Base-by-base conservation (phyloP, 768 basidiomycete genomes). In the Lyophyllum decastes region DNA sequence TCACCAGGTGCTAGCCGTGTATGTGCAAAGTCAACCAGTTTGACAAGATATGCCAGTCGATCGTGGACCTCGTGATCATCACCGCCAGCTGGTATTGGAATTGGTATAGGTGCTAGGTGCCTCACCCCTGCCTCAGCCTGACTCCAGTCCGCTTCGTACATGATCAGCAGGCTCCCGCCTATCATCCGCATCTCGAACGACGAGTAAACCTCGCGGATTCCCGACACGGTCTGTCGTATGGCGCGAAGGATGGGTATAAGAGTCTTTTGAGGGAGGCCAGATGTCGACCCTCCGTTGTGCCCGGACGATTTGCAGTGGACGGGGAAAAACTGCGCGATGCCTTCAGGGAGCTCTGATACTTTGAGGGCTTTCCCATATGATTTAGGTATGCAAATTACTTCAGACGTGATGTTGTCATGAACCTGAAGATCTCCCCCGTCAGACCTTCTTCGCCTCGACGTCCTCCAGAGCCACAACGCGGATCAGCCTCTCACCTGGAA, bases 21-120 rank as follows among this genome's bases (percentile, higher is more conserved):
- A 70, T 98, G 95, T 3, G 94, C 95, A 70, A 98, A 98, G 74
- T 98, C 96, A 61, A 98, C 97, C 62, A 96, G 72, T 60, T 87
- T 88, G 54, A 96, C 78, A 11, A 78, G 75, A 59, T 82, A 88
- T 33, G 83, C 80, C 11, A 78, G 78, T 30, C 76, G 73, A 0
- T 73, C 73, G 6, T 74, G 75, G 2, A 70, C 76, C 1, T 73
- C 71, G 2, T 70, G 72, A 1, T 74, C 77, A 0, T 69, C 71
- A 4, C 71, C 8, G 68, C 69, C 24, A 66, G 68, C 5, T 61
- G 63, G 25, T 53, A 68, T 19, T 61, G 58, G 21, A 5, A 30
- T 30, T 61, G 63, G 25, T 53, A 68, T 19, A 59, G 58, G 21
- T 56, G 38, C 35, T 62, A 74, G 58, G 57, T 66, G 65, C 60